Evolutionary conservation across 108 stramenopile species (phyloP).

Genomic region (Conticribra guillardii): DNA sequence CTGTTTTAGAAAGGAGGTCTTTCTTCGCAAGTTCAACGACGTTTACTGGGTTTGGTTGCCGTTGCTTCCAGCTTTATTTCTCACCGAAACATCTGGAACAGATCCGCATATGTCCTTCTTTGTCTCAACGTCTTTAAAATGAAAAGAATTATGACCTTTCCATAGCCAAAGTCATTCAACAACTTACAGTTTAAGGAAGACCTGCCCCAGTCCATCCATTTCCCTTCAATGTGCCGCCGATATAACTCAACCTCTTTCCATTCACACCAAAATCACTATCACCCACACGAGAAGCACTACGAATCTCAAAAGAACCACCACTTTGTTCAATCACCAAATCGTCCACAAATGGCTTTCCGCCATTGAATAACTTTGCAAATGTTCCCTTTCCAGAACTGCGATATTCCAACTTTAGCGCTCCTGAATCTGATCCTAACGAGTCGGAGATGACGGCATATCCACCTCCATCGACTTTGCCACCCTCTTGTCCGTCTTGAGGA

Average conservation of each 20-base stretch:
- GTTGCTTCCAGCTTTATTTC: no score
- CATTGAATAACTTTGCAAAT: conserved; percentile 87
- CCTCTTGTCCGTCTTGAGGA: conserved; percentile 70
- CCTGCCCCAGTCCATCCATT: conserved; percentile 61
- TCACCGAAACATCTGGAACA: no score
- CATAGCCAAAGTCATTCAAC: no score
- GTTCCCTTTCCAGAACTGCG: conserved; percentile 72
- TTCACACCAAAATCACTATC: conserved; percentile 89
- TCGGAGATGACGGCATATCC: conserved; percentile 74
- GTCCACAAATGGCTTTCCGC: conserved; percentile 87
- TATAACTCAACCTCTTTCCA: conserved; percentile 62
- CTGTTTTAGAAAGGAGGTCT: no score
- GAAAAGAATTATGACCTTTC: no score
- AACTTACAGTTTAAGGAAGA: no score
- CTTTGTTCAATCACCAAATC: conserved; percentile 70
- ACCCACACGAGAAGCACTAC: conserved; percentile 74
- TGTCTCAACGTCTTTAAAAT: no score
- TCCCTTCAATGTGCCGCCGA: conserved; percentile 44
- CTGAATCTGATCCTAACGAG: conserved; percentile 43
- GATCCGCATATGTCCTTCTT: no score
- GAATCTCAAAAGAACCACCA: conserved; percentile 59
- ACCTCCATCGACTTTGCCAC: conserved; percentile 68
- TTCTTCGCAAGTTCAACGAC: no score
- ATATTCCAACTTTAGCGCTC: conserved; percentile 67
- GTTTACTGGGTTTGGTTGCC: no score